A percentile compares a stretch with the other conserved stretches of the same genome.
Evolutionary conservation across 2,329 filamentous ascomycete genomes (phyloP).

Genomic region (Trichothecium sympodiale): DNA sequence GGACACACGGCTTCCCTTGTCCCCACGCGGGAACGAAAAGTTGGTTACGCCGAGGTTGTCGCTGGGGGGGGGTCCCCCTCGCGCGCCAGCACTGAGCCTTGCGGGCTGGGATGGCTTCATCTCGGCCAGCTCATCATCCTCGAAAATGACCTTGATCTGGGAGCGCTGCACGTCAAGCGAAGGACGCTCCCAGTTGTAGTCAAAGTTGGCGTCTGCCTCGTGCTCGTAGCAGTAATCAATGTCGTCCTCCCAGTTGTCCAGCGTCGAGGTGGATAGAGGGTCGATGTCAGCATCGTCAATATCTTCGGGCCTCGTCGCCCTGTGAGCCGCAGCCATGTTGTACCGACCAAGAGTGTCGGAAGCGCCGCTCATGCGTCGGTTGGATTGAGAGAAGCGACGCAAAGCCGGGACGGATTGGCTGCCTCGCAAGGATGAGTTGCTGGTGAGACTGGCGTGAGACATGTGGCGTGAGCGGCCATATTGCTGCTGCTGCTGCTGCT

Average conservation of each 20-base stretch:
- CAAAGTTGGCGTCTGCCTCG: constrained; percentile 54
- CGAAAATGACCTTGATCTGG: constrained; percentile 10
- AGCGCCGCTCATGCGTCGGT: constrained; percentile 33
- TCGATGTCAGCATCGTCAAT: constrained; percentile 12
- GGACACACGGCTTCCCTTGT: constrained; percentile 16
- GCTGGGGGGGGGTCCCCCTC: neutral
- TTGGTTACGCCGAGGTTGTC: constrained; percentile 27
- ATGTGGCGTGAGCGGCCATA: constrained; percentile 21
- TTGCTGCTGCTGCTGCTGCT: constrained; percentile 14
- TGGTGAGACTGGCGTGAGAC: constrained; percentile 24
- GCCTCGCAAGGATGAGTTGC: constrained; percentile 39
- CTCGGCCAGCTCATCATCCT: constrained; percentile 13
- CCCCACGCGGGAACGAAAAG: constrained; percentile 37
- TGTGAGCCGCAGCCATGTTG: constrained; percentile 26
- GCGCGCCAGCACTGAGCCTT: neutral
- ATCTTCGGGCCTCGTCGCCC: constrained; percentile 9
- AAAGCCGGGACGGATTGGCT: constrained; percentile 46
- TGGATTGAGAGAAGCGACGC: constrained; percentile 28
- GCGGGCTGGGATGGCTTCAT: constrained; percentile 28
- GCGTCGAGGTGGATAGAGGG: constrained; percentile 17
- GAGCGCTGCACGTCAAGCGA: constrained; percentile 32
- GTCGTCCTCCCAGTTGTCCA: constrained; percentile 54
- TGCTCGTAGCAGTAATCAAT: constrained; percentile 64
- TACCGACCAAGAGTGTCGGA: constrained; percentile 41
- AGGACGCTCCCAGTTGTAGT: constrained; percentile 53